Conservation (phyloP, 2,329 filamentous ascomycete species). For the Macrophomina phaseolina region DNA sequence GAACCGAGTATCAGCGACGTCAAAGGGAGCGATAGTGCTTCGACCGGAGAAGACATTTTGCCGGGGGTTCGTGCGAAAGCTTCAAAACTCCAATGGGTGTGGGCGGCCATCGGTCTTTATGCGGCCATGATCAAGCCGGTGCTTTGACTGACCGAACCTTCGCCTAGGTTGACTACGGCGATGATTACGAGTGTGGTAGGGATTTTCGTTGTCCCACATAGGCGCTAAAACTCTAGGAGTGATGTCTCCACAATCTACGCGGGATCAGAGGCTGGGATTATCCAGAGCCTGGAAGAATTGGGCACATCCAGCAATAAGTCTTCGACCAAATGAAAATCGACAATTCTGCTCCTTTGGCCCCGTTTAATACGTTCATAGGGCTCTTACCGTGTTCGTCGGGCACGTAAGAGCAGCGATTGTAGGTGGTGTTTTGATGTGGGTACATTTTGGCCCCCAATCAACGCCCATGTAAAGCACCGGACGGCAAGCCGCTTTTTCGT, state of each 20-base stretch:
- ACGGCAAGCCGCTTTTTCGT: too few relatives aligned
- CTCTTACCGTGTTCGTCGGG: too few relatives aligned
- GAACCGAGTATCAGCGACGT: constrained; percentile 12
- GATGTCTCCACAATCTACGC: not conserved
- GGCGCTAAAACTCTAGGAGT: not conserved
- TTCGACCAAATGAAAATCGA: not conserved
- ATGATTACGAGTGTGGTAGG: not conserved
- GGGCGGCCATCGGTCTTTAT: constrained; percentile 6
- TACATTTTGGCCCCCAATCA: too few relatives aligned
- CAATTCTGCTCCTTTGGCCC: too few relatives aligned
- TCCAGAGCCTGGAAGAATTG: not conserved
- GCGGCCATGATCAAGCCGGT: not conserved
- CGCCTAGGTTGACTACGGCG: not conserved
- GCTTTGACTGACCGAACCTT: not conserved
- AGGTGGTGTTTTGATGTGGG: too few relatives aligned
- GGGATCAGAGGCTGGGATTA: not conserved
- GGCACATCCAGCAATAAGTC: not conserved
- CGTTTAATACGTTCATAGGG: too few relatives aligned
- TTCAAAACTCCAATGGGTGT: not conserved
- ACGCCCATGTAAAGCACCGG: too few relatives aligned
- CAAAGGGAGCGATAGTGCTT: constrained; percentile 9
- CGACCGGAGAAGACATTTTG: constrained; percentile 5
- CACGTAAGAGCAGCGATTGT: too few relatives aligned
- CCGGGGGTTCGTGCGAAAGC: not conserved
- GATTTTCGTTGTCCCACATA: not conserved